phyloP scores from a whole-genome alignment of 768 basidiomycete species.

The Termitomyces sp. region DNA sequence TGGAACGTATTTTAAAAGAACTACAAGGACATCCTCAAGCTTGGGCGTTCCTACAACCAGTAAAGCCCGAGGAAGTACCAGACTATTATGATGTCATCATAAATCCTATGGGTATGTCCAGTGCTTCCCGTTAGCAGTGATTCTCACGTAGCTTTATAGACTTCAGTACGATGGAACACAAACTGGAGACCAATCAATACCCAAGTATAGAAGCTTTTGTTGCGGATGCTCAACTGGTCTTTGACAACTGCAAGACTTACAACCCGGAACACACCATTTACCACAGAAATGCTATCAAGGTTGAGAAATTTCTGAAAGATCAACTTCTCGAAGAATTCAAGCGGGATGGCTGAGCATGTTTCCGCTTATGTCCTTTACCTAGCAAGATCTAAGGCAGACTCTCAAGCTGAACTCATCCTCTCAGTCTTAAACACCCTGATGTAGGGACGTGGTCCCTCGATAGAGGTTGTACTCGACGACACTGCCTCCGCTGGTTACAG shows the following conservation, averaged over 20 bases:
- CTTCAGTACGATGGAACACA: constrained; percentile 82
- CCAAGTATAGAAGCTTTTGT: constrained; percentile 65
- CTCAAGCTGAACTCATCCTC: neutral
- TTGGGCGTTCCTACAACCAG: constrained; percentile 87
- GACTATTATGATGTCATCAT: constrained; percentile 92
- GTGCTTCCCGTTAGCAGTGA: constrained; percentile 1
- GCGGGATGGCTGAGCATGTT: constrained; percentile 15
- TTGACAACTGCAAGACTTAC: constrained; percentile 85
- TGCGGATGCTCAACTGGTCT: constrained; percentile 78
- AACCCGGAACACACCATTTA: constrained; percentile 81
- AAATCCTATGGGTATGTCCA: constrained; percentile 81
- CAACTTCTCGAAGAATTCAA: constrained; percentile 32
- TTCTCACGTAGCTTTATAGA: constrained; percentile 41
- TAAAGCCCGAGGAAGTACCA: constrained; percentile 69
- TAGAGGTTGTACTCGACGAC: neutral
- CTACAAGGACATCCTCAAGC: constrained; percentile 71
- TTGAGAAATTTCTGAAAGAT: constrained; percentile 76
- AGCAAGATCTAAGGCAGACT: neutral
- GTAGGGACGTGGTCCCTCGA: neutral
- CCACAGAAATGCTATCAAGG: constrained; percentile 75
- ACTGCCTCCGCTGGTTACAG: neutral
- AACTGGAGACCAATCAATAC: constrained; percentile 88
- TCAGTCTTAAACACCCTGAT: neutral
- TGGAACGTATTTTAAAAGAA: constrained; percentile 77
- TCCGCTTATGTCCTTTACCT: neutral